Base-by-base conservation (phyloP, 495 filamentous ascomycete genomes). In the Penicillium nucicola region DNA sequence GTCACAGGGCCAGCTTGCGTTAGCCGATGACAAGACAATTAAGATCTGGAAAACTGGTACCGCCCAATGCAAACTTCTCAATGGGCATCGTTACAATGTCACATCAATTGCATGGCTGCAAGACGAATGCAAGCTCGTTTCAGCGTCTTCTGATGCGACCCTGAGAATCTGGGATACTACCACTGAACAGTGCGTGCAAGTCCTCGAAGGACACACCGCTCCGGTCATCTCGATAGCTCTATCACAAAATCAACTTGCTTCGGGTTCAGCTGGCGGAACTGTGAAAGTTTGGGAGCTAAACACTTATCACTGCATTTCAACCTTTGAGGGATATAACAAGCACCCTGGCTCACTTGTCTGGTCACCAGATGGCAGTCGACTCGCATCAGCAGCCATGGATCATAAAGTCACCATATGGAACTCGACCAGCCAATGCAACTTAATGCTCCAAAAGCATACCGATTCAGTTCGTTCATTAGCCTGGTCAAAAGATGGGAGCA, bases 1-100 rank as follows among this genome's bases (percentile, higher is more conserved):
- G 58, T 74, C 71, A 11, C 64, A 50, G 7, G 60, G 54, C 42
- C 50, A 53, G 19, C 30, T 76, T 0, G 64, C 57, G 12, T 75
- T 68, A 33, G 71, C 62, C 4, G 0, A 34, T 38, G 59, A 74
- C 37, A 52, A 54, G 0, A 72, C 66, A 15, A 44, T 66, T 23
- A 56, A 49, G 52, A 53, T 67, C 48, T 69, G 61, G 65, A 55
- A 67, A 61, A 31, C 44, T 3, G 25, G 17, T 13, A 61, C 39
- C 8, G 53, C 55, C 25, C 30, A 55, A 13, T 52, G 45, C 42
- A 34, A 57, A 11, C 30, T 46, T 14, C 50, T 67, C 11, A 33
- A 58, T 45, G 58, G 53, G 7, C 58, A 67, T 60, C 42, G 37
- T 22, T 11, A 17, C 8, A 30, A 0, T 13, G 58, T 69, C 43